Base-by-base conservation (phyloP, 257 asterid species). In the Sherardia arvensis region DNA sequence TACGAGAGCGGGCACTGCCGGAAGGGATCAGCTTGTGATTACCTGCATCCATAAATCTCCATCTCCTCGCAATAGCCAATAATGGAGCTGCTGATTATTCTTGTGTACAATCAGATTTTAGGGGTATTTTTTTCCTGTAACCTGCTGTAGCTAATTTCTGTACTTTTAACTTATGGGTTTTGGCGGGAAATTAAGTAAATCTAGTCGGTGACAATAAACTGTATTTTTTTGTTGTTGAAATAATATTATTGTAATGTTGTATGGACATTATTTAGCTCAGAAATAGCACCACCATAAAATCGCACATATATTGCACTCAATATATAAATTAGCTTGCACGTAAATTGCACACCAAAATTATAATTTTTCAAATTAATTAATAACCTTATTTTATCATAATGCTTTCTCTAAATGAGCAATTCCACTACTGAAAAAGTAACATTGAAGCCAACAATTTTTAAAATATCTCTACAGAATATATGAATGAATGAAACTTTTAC, bases 21-120 rank as follows among this genome's bases (percentile, higher is more conserved):
- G 71, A 93, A 93, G 76, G 99, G 99, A 3, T 88, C 97, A 6
- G 87, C 81, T 12, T 93, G 99, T 7, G 96, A 84, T 67, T 89
- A 89, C 69, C 85, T 84, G 29, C 99, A 93, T 67, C 94, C 94
- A 0, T 87, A 74, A 90, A 54, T 21, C 26, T 11, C 14, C 38
- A 29, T 20, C 65, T 22, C 51, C 61, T 29, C 5, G 73, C 36
- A 22, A 53, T n/a, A 25, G 20, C 11, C 67, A 56, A 54, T 48
- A 56, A 54, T 48, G 71, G 65, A 64, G 27, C 25, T 60, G 62
- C n/a, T n/a, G n/a, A n/a, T n/a, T n/a, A 66, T 71, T 33, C 69
- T 63, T 59, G 53, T 76, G 79, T 72, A 71, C 63, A 40, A 75
- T 80, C 59, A 33, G 23, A 63, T 62, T 65, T 45, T 30, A 18